These are phyloP conservation scores for Monotropa hypopitys DNA, from an alignment of 179 eudicot genomes.

Conservation along the genomic window DNA sequence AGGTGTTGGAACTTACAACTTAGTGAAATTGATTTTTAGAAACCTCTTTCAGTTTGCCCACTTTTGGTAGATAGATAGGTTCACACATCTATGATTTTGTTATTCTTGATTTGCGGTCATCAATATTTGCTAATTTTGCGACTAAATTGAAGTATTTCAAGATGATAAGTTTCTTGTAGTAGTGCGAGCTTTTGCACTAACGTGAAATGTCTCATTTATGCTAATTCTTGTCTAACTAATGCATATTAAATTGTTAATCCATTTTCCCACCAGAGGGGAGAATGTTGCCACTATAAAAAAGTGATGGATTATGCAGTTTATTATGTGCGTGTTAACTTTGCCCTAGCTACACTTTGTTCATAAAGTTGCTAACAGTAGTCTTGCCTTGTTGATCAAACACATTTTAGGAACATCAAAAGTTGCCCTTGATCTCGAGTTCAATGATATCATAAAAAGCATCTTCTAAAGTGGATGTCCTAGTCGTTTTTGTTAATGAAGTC, in stretches of 20 bases:
- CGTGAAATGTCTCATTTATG: too few species aligned
- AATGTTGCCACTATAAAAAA: neutral
- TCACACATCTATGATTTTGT: neutral
- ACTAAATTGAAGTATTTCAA: neutral
- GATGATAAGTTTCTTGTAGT: neutral
- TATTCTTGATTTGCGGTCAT: neutral
- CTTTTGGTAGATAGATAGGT: neutral
- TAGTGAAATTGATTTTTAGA: neutral
- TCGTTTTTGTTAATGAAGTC: constrained; percentile 19
- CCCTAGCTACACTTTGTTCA: neutral
- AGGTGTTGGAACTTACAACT: neutral
- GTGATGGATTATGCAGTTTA: too few species aligned
- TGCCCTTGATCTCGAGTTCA: constrained; percentile 30
- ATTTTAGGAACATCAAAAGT: constrained; percentile 41
- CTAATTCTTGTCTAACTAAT: neutral
- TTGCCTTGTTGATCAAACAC: constrained; percentile 27
- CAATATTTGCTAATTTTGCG: neutral
- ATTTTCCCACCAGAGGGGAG: neutral
- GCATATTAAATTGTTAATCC: neutral
- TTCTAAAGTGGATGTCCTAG: constrained; percentile 21
- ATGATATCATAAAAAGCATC: constrained; percentile 19
- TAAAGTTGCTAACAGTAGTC: constrained; percentile 1
- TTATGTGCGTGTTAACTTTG: neutral
- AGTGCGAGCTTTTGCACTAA: constrained; percentile 1
- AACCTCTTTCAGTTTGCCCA: neutral